Base-by-base conservation (phyloP, 192 early-diverging fungal species). In the Gryganskiella cystojenkinii region DNA sequence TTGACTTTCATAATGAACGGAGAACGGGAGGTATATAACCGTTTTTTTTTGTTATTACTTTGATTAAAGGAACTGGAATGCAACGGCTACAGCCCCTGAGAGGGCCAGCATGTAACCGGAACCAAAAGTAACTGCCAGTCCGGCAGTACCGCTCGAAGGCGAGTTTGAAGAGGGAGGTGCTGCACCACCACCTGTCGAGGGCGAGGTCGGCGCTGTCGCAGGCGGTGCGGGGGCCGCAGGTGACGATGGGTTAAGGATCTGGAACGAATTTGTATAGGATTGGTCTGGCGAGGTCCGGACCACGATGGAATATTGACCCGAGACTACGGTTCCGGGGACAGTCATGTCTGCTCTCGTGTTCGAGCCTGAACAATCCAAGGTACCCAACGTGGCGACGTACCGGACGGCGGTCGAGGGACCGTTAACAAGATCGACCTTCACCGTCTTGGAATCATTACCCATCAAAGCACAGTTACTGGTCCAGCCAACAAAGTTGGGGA, bases 391-490 rank as follows among this genome's bases (percentile, higher is more conserved):
- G 45, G 65, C 73, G 13, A 76, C 65, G 31, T 76, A 76, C 44
- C 73, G 65, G 52, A 76, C 73, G 24, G 73, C 73, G 30, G 50
- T 63, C 7, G 73, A 49, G 17, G 73, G 73, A 0, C 73, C 73
- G 44, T 76, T 76, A 19, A 76, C 73, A 11, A 76, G 65, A 63
- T 76, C 73, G 37, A 76, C 73, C 73, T 76, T 76, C 59, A 76
- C 73, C 1, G 65, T 20, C 34, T 63, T 76, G 59, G 73, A 49
- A 20, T 76, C 65, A 10, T 51, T 67, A 34, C 73, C 73, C 73
- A 76, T 76, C 4, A 65, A 76, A n/a, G 73, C 73, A 37, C 73
- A 76, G 73, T 76, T 76, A 33, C 73, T 65, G 10, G 40, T 63
- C 73, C 73, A 76, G 56, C 73, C 73, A 6, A 76, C 73, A 62